Evolutionary conservation across 2,329 filamentous ascomycete species (phyloP).

Genomic region (Phaeosphaeriaceae sp.): DNA sequence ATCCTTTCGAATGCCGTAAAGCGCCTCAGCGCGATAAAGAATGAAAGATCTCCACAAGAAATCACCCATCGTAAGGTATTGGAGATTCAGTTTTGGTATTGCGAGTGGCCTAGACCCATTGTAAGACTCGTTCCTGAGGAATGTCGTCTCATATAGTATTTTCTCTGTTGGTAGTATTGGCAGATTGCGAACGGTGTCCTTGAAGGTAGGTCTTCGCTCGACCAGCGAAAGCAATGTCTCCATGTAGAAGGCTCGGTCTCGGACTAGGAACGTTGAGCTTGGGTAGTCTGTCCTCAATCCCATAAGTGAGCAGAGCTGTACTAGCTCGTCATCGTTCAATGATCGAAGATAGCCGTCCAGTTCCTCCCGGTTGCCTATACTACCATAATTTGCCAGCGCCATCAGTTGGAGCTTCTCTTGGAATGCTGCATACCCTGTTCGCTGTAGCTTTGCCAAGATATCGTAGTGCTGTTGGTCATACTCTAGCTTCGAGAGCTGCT

Average conservation of each 20-base stretch:
- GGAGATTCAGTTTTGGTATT: slow-evolving; percentile 91
- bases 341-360: slow-evolving; percentile 75
- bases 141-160: slow-evolving; percentile 76
- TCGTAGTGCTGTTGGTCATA: slow-evolving; percentile 82
- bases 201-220: slow-evolving; percentile 81
- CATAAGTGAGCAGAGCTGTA: slow-evolving; percentile 71
- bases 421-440: slow-evolving; percentile 76
- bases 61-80: slow-evolving; percentile 93
- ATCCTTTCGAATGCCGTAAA: slow-evolving; percentile 92
- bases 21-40: slow-evolving; percentile 86
- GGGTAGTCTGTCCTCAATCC: slow-evolving; percentile 86
- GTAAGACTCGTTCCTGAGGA: slow-evolving; percentile 83
- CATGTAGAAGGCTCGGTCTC: slow-evolving; percentile 68
- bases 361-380: slow-evolving; percentile 80
- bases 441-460: slow-evolving; percentile 77
- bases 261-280: slow-evolving; percentile 66
- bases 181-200: slow-evolving; percentile 75
- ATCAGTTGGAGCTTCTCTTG: slow-evolving; percentile 90
- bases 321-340: slow-evolving; percentile 76
- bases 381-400: slow-evolving; percentile 88
- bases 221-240: slow-evolving; percentile 78
- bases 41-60: slow-evolving; percentile 96
- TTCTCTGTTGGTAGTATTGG: slow-evolving; percentile 84
- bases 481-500: slow-evolving; percentile 73
- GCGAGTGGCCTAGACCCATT: slow-evolving; percentile 86